Conservation (phyloP, 257 asterid species). For the Nicotiana attenuata region DNA sequence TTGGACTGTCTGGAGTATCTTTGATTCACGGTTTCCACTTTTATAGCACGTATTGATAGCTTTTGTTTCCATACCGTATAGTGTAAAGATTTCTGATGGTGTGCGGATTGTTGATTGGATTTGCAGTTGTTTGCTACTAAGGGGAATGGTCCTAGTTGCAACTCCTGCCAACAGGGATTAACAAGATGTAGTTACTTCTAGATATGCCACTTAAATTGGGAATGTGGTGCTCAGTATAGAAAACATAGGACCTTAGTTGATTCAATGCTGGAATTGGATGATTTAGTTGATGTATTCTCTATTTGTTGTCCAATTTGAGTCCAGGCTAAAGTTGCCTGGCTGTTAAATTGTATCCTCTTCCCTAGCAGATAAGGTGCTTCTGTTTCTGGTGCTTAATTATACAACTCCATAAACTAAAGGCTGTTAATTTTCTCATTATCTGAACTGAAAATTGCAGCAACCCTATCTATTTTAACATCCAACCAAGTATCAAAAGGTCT, state of each 20-base stretch:
- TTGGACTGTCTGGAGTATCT: not conserved
- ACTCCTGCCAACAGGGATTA: conserved; percentile 2
- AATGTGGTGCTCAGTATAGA: conserved; percentile 1
- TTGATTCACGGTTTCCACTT: not conserved
- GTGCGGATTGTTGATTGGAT: not conserved
- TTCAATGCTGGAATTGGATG: not conserved
- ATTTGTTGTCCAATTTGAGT: not conserved
- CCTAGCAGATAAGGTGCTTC: not conserved
- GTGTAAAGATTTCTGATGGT: conserved; percentile 3
- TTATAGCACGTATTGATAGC: not conserved
- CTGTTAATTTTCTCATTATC: not conserved
- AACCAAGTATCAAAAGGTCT: not conserved
- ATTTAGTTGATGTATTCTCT: not conserved
- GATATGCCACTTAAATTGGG: conserved; percentile 1
- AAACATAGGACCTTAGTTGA: conserved; percentile 1
- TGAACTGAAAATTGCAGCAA: not conserved
- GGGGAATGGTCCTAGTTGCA: not conserved
- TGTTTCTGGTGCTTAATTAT: not conserved
- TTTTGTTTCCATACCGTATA: not conserved
- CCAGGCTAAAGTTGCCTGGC: not conserved
- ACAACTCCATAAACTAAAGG: not conserved
- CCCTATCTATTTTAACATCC: not conserved
- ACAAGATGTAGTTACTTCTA: not conserved
- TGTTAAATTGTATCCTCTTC: not conserved
- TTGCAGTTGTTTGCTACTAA: not conserved